phyloP scores from a whole-genome alignment of 2,329 filamentous ascomycete species.

The Ophiostoma sp. region DNA sequence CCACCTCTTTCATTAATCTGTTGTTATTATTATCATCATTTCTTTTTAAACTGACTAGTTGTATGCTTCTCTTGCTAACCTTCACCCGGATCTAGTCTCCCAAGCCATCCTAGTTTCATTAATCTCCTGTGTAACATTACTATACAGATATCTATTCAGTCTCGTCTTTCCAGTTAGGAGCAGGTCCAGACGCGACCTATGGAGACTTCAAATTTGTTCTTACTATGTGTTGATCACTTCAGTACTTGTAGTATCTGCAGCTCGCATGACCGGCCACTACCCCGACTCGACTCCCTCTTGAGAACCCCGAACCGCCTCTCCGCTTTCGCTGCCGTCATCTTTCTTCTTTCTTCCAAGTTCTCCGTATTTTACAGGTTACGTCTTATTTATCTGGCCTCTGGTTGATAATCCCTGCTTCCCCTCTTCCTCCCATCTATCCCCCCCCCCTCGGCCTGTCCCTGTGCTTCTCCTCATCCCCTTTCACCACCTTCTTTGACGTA shows the following conservation, averaged over 20 bases:
- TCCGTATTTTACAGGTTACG: not conserved
- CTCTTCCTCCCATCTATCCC: not conserved
- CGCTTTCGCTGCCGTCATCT: conserved; percentile 6
- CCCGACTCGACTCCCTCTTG: not conserved
- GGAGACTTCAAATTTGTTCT: not conserved
- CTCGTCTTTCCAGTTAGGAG: conserved; percentile 3
- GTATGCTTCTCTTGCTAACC: not conserved
- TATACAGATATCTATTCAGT: not conserved
- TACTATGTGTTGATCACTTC: not conserved
- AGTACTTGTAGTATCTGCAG: not conserved
- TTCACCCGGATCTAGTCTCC: not conserved
- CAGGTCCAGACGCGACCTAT: not conserved
- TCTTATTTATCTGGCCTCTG: not conserved
- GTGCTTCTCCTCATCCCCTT: not conserved
- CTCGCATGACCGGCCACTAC: not conserved
- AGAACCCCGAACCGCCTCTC: not conserved
- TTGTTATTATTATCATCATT: not conserved
- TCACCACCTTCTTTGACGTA: not conserved
- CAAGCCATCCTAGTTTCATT: not conserved
- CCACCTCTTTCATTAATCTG: not conserved
- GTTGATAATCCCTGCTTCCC: not conserved
- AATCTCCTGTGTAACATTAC: not conserved
- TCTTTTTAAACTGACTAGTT: not conserved
- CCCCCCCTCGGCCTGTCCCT: not conserved
- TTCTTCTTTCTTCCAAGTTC: not conserved